Conservation (phyloP, 495 filamentous ascomycete genomes). For the Chaetomidium leptoderma region DNA sequence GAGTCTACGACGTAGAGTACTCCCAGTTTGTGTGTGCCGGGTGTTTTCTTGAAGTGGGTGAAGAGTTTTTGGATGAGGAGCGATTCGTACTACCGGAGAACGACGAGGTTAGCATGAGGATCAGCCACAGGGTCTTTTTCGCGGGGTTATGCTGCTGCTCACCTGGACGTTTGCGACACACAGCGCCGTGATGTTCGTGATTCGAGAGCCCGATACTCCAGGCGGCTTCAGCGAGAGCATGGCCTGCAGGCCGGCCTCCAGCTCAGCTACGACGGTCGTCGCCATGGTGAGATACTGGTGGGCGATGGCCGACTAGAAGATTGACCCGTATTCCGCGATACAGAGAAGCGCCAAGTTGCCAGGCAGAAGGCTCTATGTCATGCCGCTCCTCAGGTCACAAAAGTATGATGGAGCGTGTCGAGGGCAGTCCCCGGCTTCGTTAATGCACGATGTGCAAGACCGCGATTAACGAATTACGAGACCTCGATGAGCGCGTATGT, state of each 20-base stretch:
- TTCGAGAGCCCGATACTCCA: slow-evolving; percentile 87
- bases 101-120: slow-evolving; percentile 31
- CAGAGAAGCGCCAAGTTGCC: slow-evolving; percentile 15
- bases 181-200: slow-evolving; percentile 74
- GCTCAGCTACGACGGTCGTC: slow-evolving; percentile 77
- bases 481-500: slow-evolving; percentile 14
- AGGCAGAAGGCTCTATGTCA: slow-evolving; percentile 25
- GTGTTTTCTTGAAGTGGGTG: slow-evolving; percentile 95
- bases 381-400: slow-evolving; percentile 27
- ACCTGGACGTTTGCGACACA: slow-evolving; percentile 94
- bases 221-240: slow-evolving; percentile 89
- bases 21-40: slow-evolving; percentile 92
- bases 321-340: slow-evolving; percentile 18
- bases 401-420: slow-evolving; percentile 20
- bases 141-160: slow-evolving; percentile 36
- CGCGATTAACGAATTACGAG: slow-evolving; percentile 27
- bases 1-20: slow-evolving; percentile 99
- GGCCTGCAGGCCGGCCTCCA: slow-evolving; percentile 84
- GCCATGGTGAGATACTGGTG: slow-evolving; percentile 48
- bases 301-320: slow-evolving; percentile 9
- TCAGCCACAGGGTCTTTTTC: neutral
- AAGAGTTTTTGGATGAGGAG: slow-evolving; percentile 93
- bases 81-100: slow-evolving; percentile 72
- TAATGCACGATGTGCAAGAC: slow-evolving; percentile 10
- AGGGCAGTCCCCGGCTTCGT: slow-evolving; percentile 11